Conservation (phyloP, 345 rosid genomes). For the Citrus glauca region DNA sequence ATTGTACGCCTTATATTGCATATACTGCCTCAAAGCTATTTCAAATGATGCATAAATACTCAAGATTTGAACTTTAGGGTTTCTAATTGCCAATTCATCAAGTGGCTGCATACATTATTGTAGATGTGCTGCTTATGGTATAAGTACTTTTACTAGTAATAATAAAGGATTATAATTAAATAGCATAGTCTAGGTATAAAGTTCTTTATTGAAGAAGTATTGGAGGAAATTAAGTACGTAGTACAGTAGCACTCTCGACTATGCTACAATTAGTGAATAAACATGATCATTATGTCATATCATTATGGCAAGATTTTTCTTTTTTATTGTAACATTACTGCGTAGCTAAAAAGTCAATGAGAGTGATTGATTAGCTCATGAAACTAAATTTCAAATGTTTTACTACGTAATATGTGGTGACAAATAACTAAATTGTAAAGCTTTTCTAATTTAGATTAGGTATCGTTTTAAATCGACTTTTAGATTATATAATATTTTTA, state of each 20-base stretch:
- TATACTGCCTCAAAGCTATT: conserved; percentile 10
- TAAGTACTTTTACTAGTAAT: background rate
- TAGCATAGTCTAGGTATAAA: background rate
- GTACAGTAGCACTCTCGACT: background rate
- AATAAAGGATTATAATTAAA: background rate
- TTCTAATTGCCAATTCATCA: background rate
- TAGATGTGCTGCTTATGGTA: background rate
- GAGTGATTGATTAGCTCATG: background rate
- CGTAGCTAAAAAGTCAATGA: background rate
- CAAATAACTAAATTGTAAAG: conserved; percentile 7
- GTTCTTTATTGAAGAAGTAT: background rate
- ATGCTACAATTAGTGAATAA: background rate
- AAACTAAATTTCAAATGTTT: background rate
- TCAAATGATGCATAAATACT: background rate
- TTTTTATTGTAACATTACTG: background rate
- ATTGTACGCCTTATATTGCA: background rate
- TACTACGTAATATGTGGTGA: background rate
- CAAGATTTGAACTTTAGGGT: conserved; percentile 1
- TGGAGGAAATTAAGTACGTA: background rate
- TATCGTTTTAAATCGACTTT: background rate
- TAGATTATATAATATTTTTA: background rate
- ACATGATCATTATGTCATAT: background rate
- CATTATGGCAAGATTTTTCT: background rate
- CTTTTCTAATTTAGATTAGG: background rate
- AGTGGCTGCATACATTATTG: background rate